phyloP scores from a whole-genome alignment of 768 basidiomycete species.

The Lenzites betulinus region DNA sequence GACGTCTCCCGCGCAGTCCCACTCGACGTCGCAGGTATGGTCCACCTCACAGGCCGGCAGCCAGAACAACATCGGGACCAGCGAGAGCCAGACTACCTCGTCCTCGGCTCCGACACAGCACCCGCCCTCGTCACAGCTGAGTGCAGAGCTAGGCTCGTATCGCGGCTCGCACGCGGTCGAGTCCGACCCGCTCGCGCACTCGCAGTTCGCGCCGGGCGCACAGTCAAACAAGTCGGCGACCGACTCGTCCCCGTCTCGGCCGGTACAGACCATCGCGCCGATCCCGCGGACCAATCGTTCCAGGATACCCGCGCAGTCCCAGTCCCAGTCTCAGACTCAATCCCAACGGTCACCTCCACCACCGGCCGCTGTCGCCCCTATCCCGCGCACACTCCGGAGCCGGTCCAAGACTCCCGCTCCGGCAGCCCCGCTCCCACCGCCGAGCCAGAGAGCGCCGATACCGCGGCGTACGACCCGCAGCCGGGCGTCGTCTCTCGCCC shows the following conservation, averaged over 20 bases:
- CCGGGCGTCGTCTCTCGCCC: neutral
- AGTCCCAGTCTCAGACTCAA: neutral
- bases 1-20: slow-evolving; percentile 1
- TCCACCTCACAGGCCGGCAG: neutral
- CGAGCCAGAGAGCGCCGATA: neutral
- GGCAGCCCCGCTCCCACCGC: neutral
- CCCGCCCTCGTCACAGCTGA: neutral
- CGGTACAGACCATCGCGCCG: neutral
- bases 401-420: slow-evolving; percentile 13
- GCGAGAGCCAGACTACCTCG: too few relatives aligned
- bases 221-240: too few relatives aligned
- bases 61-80: neutral
- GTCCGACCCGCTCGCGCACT: neutral
- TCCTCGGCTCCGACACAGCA: neutral
- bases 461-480: slow-evolving; percentile 15
- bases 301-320: neutral
- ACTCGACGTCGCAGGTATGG: neutral
- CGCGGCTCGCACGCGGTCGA: slow-evolving; percentile 3
- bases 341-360: neutral
- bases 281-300: slow-evolving; percentile 1
- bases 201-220: neutral
- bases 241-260: too few relatives aligned
- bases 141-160: neutral
- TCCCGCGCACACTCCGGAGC: neutral
- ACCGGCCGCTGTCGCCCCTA: slow-evolving; percentile 4